Evolutionary conservation across 2,329 filamentous ascomycete species (phyloP).

Genomic region (Hypoxylon sp.): DNA sequence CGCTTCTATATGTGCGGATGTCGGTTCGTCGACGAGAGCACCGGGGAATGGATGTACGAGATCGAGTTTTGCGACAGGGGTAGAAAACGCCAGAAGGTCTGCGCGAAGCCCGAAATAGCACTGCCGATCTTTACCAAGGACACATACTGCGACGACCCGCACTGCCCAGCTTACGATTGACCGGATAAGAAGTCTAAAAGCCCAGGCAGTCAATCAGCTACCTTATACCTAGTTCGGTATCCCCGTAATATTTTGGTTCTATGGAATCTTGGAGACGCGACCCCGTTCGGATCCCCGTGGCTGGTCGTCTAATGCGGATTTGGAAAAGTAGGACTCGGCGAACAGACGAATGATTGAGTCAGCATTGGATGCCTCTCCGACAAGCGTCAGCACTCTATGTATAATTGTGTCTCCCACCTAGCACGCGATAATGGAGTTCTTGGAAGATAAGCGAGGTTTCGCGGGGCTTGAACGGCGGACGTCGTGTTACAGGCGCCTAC

Average conservation of each 20-base stretch:
- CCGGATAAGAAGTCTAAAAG: background rate
- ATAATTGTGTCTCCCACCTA: background rate
- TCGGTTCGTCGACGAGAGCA: conserved; percentile 44
- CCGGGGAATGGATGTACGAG: conserved; percentile 43
- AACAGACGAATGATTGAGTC: background rate
- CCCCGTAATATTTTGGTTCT: conserved; percentile 2
- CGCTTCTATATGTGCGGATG: conserved; percentile 50
- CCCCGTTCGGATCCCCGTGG: conserved; percentile 13
- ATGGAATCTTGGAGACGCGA: conserved; percentile 9
- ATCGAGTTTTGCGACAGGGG: conserved; percentile 45
- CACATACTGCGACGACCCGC: conserved; percentile 47
- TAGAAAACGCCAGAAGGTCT: conserved; percentile 37
- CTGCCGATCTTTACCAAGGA: conserved; percentile 48
- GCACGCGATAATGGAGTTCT: background rate
- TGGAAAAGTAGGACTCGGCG: conserved; percentile 1
- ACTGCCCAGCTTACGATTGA: conserved; percentile 46
- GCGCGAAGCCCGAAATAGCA: conserved; percentile 45
- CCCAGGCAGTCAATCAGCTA: conserved; percentile 12
- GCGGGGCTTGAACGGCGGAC: background rate
- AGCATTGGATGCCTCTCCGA: conserved; percentile 17
- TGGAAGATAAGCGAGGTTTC: background rate
- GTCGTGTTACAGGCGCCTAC: background rate
- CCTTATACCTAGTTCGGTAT: conserved; percentile 10
- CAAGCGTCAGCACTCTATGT: conserved; percentile 1
- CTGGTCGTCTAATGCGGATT: conserved; percentile 6